Percentiles rank a stretch among this genome's conserved stretches.
phyloP scores from a whole-genome alignment of 768 basidiomycete genomes.

The Suillus lakei region DNA sequence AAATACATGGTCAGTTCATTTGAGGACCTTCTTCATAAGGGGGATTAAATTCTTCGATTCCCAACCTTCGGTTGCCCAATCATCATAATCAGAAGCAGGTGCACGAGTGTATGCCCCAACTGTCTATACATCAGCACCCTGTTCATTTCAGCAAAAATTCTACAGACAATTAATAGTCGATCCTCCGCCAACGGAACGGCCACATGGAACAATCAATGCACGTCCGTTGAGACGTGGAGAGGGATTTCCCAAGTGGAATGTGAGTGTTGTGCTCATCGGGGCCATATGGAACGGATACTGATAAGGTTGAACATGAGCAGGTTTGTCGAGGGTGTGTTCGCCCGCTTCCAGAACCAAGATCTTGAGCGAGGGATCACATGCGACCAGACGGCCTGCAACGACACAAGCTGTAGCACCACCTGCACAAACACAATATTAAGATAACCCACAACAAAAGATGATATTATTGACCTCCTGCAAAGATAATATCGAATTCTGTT shows the following conservation, averaged over 20 bases:
- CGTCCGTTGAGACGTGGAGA: slow-evolving; percentile 20
- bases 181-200: slow-evolving; percentile 39
- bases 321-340: slow-evolving; percentile 26
- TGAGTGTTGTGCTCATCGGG: slow-evolving; percentile 21
- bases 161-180: slow-evolving; percentile 53
- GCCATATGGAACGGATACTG: slow-evolving; percentile 25
- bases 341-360: slow-evolving; percentile 36
- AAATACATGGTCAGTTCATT: not conserved
- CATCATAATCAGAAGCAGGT: slow-evolving; percentile 58
- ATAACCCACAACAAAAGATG: not conserved
- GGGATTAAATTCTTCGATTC: slow-evolving; percentile 31
- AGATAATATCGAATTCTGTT: slow-evolving; percentile 17
- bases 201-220: slow-evolving; percentile 21
- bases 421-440: slow-evolving; percentile 8
- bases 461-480: slow-evolving; percentile 53
- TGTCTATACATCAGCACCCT: slow-evolving; percentile 13
- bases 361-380: slow-evolving; percentile 26
- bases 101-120: slow-evolving; percentile 62
- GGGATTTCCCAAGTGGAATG: slow-evolving; percentile 21
- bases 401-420: slow-evolving; percentile 43
- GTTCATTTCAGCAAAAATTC: slow-evolving; percentile 8
- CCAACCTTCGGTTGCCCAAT: slow-evolving; percentile 35
- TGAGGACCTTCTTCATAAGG: slow-evolving; percentile 27
- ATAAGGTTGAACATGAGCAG: slow-evolving; percentile 26
- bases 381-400: slow-evolving; percentile 33